phyloP scores from a whole-genome alignment of 1,284 basidiomycete genomes.

The Irpex sp. region DNA sequence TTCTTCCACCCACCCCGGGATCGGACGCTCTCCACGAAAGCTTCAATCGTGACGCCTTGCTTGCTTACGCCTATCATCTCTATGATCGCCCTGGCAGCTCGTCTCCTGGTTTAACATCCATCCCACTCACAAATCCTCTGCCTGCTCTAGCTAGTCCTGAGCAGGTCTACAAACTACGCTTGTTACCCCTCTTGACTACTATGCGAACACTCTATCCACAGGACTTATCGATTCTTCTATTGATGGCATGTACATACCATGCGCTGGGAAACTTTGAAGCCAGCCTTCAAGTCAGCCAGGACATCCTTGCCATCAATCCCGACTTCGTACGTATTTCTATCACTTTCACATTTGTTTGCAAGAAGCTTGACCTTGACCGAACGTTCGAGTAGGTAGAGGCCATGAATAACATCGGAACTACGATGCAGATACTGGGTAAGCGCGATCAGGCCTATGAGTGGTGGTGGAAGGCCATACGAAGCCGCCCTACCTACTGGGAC shows the following conservation, averaged over 20 bases:
- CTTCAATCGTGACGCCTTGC: constrained; percentile 22
- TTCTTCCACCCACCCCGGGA: neutral
- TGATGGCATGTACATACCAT: constrained; percentile 26
- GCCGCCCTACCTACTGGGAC: constrained; percentile 25
- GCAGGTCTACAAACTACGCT: constrained; percentile 18
- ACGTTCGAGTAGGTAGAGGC: constrained; percentile 33
- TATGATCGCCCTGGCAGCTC: constrained; percentile 18
- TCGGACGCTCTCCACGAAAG: constrained; percentile 15
- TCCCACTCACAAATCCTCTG: constrained; percentile 13
- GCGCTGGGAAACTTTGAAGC: constrained; percentile 22
- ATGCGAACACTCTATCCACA: constrained; percentile 19
- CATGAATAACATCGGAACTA: constrained; percentile 50
- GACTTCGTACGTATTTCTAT: constrained; percentile 14
- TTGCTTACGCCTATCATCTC: constrained; percentile 25
- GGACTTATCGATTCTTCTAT: constrained; percentile 23
- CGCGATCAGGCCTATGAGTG: constrained; percentile 23
- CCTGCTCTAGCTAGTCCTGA: constrained; percentile 10
- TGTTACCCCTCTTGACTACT: constrained; percentile 23
- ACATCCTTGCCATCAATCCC: constrained; percentile 22
- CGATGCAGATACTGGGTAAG: constrained; percentile 34
- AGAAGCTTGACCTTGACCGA: neutral
- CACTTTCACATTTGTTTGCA: neutral
- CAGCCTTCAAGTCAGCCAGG: constrained; percentile 19
- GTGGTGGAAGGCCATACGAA: constrained; percentile 28
- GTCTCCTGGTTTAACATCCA: constrained; percentile 18